A percentile compares a stretch with the other conserved stretches of the same genome.
phyloP scores from a whole-genome alignment of 106 monocot species.

The Amphibolis antarctica region DNA sequence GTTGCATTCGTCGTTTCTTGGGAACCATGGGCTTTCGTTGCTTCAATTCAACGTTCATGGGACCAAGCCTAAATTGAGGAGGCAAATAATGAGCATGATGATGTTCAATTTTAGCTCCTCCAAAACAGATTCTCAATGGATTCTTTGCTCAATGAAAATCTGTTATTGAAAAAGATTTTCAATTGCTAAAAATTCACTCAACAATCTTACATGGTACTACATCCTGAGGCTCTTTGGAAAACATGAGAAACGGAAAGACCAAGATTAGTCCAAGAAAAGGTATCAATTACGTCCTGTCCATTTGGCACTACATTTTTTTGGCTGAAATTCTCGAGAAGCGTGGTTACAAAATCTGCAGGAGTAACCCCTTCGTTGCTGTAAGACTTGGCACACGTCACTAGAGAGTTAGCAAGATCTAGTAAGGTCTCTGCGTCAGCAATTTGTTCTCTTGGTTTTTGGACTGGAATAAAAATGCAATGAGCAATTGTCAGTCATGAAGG shows the following conservation, averaged over 20 bases:
- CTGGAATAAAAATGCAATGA: conserved; percentile 17
- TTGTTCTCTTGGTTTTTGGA: conserved; percentile 80
- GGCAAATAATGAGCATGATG: neutral
- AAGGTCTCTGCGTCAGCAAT: conserved; percentile 84
- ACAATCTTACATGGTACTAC: conserved; percentile 83
- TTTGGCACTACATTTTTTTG: conserved; percentile 10
- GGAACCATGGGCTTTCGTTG: conserved; percentile 27
- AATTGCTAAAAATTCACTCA: too few species aligned
- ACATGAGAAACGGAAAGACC: conserved; percentile 38
- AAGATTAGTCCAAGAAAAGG: conserved; percentile 36
- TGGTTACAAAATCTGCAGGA: conserved; percentile 61
- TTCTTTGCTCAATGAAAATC: too few species aligned
- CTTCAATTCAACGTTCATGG: conserved; percentile 55
- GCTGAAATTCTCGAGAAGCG: conserved; percentile 48
- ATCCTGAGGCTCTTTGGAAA: conserved; percentile 42
- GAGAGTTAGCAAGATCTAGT: conserved; percentile 46
- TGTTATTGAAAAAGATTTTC: too few species aligned
- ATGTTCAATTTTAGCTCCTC: neutral
- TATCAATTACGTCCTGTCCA: conserved; percentile 2
- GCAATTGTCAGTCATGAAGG: neutral
- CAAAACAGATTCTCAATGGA: conserved; percentile 1
- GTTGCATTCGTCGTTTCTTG: conserved; percentile 30
- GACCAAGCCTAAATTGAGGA: conserved; percentile 49
- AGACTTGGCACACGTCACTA: conserved; percentile 40
- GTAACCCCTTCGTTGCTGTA: conserved; percentile 47